Base-by-base conservation (phyloP, 176 grass and related monocot species). In the Luzula sylvatica region DNA sequence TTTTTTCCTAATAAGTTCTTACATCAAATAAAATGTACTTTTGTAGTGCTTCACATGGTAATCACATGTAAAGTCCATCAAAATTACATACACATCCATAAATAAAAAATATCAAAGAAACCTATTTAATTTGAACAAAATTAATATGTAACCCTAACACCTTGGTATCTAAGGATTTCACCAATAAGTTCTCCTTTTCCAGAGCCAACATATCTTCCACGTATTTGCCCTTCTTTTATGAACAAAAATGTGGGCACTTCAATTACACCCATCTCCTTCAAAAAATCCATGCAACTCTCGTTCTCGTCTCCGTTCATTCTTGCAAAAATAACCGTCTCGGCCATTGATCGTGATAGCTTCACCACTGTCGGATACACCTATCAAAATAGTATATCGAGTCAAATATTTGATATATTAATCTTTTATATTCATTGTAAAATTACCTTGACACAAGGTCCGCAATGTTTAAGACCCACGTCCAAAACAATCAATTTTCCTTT, bases 281-380 rank as follows among this genome's bases (percentile, higher is more conserved):
- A 82, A 65, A 89, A 89, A 44, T 82, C 46, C 77, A 89, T 82
- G 73, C 85, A 96, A 26, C 85, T 82, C 13, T 96, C 85, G 74
- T 96, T 96, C 81, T 96, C 85, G 42, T 96, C 85, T 13, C 92
- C 85, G 68, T 90, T 96, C 92, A 96, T 90, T 35, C 85, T 73
- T 3, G 92, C 92, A 69, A 96, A 96, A 5, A 89, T 81, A 7
- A 74, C 73, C 8, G 63, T 73, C 23, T 80, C 92, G 3, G 68
- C 85, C 85, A 89, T 96, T 38, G 78, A 68, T 3, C 54, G 44
- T 1, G 81, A 90, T 32, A 96, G 71, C 74, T 90, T 96, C 3
- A 96, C 15, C 3, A 96, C 85, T 26, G 92, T 90, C 2, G 92
- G 85, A 71, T 96, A 96, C 30, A 96, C 92, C 59, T 64, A 23